Conservation (phyloP, 805 yeast genomes). For the Metschnikowia amazonensis region DNA sequence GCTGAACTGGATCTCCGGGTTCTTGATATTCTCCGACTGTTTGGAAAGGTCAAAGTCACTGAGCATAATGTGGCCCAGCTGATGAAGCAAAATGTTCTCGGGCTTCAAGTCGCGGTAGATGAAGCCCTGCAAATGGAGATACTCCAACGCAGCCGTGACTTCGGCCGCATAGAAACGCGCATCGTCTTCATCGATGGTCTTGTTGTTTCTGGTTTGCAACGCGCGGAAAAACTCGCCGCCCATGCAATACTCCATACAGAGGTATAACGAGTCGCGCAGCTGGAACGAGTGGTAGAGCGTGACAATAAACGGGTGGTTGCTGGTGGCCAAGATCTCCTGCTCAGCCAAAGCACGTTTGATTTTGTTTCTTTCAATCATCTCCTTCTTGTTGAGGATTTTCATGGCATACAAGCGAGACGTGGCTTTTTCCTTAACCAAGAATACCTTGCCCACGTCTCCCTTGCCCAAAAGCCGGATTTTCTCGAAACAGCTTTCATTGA, state of each 20-base stretch:
- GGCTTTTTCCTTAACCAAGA: constrained; percentile 77
- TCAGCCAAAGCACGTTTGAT: constrained; percentile 94
- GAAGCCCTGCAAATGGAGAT: constrained; percentile 93
- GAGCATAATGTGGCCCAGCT: constrained; percentile 96
- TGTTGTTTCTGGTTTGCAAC: constrained; percentile 81
- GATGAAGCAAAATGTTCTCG: constrained; percentile 89
- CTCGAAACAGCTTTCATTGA: constrained; percentile 82
- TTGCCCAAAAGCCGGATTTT: constrained; percentile 87
- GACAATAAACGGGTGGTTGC: constrained; percentile 96
- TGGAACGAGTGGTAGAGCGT: constrained; percentile 94
- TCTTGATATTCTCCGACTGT: constrained; percentile 72
- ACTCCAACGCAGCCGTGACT: constrained; percentile 95
- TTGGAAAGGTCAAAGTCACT: constrained; percentile 95
- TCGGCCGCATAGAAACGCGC: constrained; percentile 95
- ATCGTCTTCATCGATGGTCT: constrained; percentile 81
- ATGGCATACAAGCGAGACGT: constrained; percentile 80
- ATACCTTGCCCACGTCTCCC: constrained; percentile 98
- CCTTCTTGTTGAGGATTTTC: constrained; percentile 85
- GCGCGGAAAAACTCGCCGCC: constrained; percentile 99
- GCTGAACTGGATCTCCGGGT: constrained; percentile 60
- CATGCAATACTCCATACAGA: constrained; percentile 99
- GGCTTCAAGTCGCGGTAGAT: constrained; percentile 96
- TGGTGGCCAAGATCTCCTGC: constrained; percentile 91
- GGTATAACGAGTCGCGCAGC: constrained; percentile 81
- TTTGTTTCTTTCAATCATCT: constrained; percentile 93